A percentile compares a stretch with the other conserved stretches of the same genome.
Conservation (phyloP, 257 asterid genomes). For the Solanum rostratum region DNA sequence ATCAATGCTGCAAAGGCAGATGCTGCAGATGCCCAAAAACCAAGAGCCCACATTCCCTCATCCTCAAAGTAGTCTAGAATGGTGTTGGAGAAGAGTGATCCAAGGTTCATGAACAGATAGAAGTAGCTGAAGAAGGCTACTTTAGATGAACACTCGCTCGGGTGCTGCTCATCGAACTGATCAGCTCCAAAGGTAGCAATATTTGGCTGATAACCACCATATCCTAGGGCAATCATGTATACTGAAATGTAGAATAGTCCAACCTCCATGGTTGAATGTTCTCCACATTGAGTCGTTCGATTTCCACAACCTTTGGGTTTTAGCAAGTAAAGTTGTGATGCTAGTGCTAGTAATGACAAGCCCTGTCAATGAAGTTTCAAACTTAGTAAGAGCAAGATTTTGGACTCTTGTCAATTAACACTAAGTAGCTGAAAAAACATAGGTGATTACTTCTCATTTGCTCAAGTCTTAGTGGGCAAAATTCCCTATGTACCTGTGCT, state of each 20-base stretch:
- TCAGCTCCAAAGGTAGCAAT: slow-evolving; percentile 97
- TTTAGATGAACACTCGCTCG: slow-evolving; percentile 53
- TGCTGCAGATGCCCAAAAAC: slow-evolving; percentile 78
- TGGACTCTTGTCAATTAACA: neutral
- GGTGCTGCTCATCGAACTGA: slow-evolving; percentile 75
- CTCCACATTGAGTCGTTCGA: slow-evolving; percentile 28
- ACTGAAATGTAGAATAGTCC: slow-evolving; percentile 73
- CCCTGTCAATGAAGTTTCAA: slow-evolving; percentile 37
- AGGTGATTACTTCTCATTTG: neutral
- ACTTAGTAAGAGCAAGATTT: neutral
- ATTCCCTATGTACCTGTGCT: neutral
- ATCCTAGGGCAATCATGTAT: slow-evolving; percentile 84
- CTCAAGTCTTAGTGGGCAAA: neutral
- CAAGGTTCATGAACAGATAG: slow-evolving; percentile 78
- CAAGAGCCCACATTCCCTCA: slow-evolving; percentile 79
- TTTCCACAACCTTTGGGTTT: slow-evolving; percentile 78
- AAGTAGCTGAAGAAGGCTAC: slow-evolving; percentile 89
- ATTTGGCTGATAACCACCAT: slow-evolving; percentile 95
- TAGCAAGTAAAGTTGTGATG: slow-evolving; percentile 60
- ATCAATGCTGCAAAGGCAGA: slow-evolving; percentile 69
- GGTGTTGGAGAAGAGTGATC: slow-evolving; percentile 90
- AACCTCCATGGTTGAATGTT: slow-evolving; percentile 57
- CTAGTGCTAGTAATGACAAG: slow-evolving; percentile 41
- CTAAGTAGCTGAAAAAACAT: neutral
- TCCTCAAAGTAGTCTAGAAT: slow-evolving; percentile 73